Percentiles rank a stretch among this genome's conserved stretches.
phyloP scores from a whole-genome alignment of 805 yeast species.

The Cyberlindnera misumaiensis region DNA sequence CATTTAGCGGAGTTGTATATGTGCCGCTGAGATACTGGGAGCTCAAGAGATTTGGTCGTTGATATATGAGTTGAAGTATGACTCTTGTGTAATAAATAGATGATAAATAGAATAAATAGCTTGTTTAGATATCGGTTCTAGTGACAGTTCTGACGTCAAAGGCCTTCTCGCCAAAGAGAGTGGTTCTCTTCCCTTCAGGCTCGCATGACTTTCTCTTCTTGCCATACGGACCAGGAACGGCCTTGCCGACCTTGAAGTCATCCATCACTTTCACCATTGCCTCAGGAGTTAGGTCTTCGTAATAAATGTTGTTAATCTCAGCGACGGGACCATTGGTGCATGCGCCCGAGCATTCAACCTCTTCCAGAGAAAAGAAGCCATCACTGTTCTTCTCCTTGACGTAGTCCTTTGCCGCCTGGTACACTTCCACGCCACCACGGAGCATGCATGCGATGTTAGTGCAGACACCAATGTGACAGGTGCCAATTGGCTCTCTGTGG shows the following conservation, averaged over 20 bases:
- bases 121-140: slow-evolving; percentile 53
- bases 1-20: slow-evolving; percentile 56
- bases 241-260: slow-evolving; percentile 55
- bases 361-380: slow-evolving; percentile 72
- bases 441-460: slow-evolving; percentile 88
- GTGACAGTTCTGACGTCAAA: slow-evolving; percentile 64
- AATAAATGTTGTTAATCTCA: slow-evolving; percentile 76
- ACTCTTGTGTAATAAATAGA: background rate
- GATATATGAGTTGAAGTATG: too few relatives aligned
- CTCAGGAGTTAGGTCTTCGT: slow-evolving; percentile 73
- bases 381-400: slow-evolving; percentile 68
- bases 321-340: slow-evolving; percentile 90
- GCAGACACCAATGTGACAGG: slow-evolving; percentile 76
- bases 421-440: slow-evolving; percentile 74
- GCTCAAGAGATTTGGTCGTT: slow-evolving; percentile 48
- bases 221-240: slow-evolving; percentile 62
- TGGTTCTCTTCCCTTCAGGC: slow-evolving; percentile 65
- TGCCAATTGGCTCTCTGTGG: slow-evolving; percentile 81
- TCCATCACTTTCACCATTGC: slow-evolving; percentile 54
- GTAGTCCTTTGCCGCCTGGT: slow-evolving; percentile 57
- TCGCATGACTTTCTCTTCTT: slow-evolving; percentile 64
- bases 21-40: slow-evolving; percentile 62
- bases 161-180: slow-evolving; percentile 54
- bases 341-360: slow-evolving; percentile 88
- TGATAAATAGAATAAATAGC: slow-evolving; percentile 1